Evolutionary conservation across 805 yeast genomes (phyloP).

Genomic region (Hanseniaspora meyeri): DNA sequence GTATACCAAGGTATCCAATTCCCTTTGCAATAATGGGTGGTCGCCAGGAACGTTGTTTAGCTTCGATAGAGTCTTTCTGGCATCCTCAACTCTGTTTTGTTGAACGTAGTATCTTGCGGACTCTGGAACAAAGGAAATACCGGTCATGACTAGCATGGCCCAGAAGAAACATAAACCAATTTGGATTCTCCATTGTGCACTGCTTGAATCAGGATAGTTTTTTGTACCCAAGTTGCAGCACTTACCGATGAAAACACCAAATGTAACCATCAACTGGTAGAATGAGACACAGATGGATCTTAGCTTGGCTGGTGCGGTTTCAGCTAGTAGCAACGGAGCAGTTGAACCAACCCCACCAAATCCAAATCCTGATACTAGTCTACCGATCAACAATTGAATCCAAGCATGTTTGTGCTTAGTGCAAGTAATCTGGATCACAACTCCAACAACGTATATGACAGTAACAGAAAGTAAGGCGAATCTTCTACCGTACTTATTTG

Average conservation of each 20-base stretch:
- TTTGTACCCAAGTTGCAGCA: constrained; percentile 55
- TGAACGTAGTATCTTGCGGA: constrained; percentile 58
- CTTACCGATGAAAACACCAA: constrained; percentile 67
- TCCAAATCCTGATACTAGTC: constrained; percentile 58
- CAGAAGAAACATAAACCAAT: constrained; percentile 44
- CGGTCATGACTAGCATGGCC: constrained; percentile 31
- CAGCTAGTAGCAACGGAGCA: constrained; percentile 57
- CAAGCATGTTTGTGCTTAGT: constrained; percentile 37
- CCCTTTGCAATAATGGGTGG: constrained; percentile 43
- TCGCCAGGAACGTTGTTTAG: constrained; percentile 46
- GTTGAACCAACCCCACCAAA: constrained; percentile 69
- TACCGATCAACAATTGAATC: constrained; percentile 62
- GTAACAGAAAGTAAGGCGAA: constrained; percentile 48
- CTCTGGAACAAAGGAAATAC: constrained; percentile 50
- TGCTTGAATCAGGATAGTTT: constrained; percentile 24
- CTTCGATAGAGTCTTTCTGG: constrained; percentile 44
- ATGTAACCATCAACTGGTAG: constrained; percentile 58
- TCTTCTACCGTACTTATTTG: constrained; percentile 56
- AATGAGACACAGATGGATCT: constrained; percentile 64
- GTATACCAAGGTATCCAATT: constrained; percentile 44
- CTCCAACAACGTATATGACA: constrained; percentile 54
- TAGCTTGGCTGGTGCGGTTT: constrained; percentile 30
- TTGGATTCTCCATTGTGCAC: constrained; percentile 63
- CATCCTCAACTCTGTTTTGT: constrained; percentile 45
- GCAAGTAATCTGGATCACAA: constrained; percentile 44